These are phyloP conservation scores for Teratosphaeria gauchensis DNA, from an alignment of 2,329 filamentous ascomycete genomes.

Conservation along the genomic window DNA sequence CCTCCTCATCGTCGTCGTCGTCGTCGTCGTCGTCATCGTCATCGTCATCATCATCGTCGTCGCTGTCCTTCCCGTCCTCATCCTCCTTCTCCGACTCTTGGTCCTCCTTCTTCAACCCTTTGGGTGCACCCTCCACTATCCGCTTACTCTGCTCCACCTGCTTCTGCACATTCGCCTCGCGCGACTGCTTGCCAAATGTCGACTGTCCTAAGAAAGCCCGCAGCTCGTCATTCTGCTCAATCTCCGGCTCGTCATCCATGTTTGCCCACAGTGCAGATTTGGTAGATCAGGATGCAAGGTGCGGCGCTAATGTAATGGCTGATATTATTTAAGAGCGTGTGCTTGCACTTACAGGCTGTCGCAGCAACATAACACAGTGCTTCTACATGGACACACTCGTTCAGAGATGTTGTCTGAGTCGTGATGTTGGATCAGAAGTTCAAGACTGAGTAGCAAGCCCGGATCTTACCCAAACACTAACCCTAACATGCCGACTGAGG, in stretches of 20 bases:
- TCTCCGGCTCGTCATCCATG: conserved; percentile 14
- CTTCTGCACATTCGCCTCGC: conserved; percentile 61
- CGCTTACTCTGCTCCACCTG: conserved; percentile 75
- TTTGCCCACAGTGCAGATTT: not conserved
- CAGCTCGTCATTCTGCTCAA: conserved; percentile 55
- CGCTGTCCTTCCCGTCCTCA: conserved; percentile 45
- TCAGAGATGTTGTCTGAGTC: not conserved
- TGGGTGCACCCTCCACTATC: conserved; percentile 27
- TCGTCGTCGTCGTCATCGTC: conserved; percentile 40
- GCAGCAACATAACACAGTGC: not conserved
- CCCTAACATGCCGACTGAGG: not conserved
- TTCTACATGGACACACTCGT: not conserved
- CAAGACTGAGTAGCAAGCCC: not conserved
- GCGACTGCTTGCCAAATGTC: conserved; percentile 75
- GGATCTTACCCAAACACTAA: not conserved
- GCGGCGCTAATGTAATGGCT: not conserved
- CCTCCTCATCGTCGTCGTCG: conserved; percentile 50
- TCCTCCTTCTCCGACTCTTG: conserved; percentile 33
- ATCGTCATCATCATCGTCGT: conserved; percentile 33
- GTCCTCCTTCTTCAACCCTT: conserved; percentile 23
- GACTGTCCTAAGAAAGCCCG: conserved; percentile 68
- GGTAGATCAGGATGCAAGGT: not conserved
- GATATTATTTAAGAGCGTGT: not conserved
- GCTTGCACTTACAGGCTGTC: not conserved
- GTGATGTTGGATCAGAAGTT: not conserved